A percentile compares a stretch with the other conserved stretches of the same genome.
Conservation (phyloP, 2,329 filamentous ascomycete species). For the Sarocladiaceae sp. region DNA sequence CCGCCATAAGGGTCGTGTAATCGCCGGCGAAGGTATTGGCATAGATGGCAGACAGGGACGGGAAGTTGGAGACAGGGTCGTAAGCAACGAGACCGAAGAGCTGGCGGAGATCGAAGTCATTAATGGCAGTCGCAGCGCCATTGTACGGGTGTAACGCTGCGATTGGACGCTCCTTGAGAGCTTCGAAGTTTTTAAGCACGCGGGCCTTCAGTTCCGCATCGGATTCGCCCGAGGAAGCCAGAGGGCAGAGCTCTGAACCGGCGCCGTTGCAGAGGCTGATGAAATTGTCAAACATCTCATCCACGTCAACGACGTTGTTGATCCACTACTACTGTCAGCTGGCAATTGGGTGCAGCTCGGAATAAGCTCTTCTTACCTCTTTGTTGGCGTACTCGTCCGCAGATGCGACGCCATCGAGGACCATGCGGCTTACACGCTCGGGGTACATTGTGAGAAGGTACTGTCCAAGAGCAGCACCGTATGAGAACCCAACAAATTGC, state of each 20-base stretch:
- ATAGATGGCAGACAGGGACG: no score
- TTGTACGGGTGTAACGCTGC: no score
- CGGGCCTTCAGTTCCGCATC: no score
- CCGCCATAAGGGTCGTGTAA: no score
- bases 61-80: no score
- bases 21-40: no score
- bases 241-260: slow-evolving; percentile 21
- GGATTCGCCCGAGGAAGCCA: no score
- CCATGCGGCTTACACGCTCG: slow-evolving; percentile 31
- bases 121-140: slow-evolving; percentile 24
- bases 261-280: no score
- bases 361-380: slow-evolving; percentile 18
- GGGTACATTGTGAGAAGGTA: slow-evolving; percentile 30
- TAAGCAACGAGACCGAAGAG: no score
- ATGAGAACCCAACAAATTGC: slow-evolving; percentile 46
- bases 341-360: neutral
- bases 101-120: slow-evolving; percentile 17
- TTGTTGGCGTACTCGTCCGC: slow-evolving; percentile 28
- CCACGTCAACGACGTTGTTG: slow-evolving; percentile 29
- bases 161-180: no score
- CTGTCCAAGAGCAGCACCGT: slow-evolving; percentile 31
- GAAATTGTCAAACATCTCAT: no score
- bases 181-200: no score
- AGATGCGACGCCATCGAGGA: slow-evolving; percentile 33
- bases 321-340: slow-evolving; percentile 20